Evolutionary conservation across 371 early-diverging fungal genomes (phyloP), one percentile per base, ranked within the genome.

Genomic region (Phascolomyces articulosus): DNA sequence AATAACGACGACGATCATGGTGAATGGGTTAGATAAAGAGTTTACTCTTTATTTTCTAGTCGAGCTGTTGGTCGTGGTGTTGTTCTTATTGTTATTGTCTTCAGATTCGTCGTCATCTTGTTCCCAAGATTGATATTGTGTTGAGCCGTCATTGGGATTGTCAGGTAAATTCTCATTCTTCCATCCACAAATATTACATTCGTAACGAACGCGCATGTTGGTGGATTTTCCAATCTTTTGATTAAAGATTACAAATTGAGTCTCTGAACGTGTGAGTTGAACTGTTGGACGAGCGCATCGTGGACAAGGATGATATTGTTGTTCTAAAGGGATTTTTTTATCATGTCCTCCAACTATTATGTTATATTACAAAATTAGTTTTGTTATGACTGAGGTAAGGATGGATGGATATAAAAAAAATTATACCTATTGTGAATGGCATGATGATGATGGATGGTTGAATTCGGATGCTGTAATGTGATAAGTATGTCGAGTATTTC

Each of bases 261-360:
- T 74, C 62, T 80, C 78, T 56, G 62, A 69, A 15, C 80, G 75
- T 15, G 78, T 80, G 16, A 80, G 51, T 56, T 75, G 75, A 10
- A 80, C 80, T 16, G 74, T 68, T n/a, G 60, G 40, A 48, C 61
- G 64, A 20, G 70, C 69, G 56, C 80, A 80, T 13, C 70, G 67
- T 16, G 80, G 80, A 40, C 80, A 80, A 29, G 70, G 74, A 53
- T 80, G 80, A 44, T 64, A 66, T 59, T 72, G 74, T 26, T 75
- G 75, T 59, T 80, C 80, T 15, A 80, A 57, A 24, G 69, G 60
- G 31, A 80, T 68, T 58, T 77, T 80, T 44, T 68, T 68, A 44
- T 67, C 79, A 40, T 72, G 68, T 16, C 71, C 75, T 29, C 75
- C 75, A 13, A 78, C 78, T 78, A 55, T n/a, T 47, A 11, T 10